Percentiles rank a stretch among this genome's conserved stretches.
These are phyloP conservation scores for Xylariaceae sp. DNA, from an alignment of 2,329 filamentous ascomycete genomes.

Conservation along the genomic window DNA sequence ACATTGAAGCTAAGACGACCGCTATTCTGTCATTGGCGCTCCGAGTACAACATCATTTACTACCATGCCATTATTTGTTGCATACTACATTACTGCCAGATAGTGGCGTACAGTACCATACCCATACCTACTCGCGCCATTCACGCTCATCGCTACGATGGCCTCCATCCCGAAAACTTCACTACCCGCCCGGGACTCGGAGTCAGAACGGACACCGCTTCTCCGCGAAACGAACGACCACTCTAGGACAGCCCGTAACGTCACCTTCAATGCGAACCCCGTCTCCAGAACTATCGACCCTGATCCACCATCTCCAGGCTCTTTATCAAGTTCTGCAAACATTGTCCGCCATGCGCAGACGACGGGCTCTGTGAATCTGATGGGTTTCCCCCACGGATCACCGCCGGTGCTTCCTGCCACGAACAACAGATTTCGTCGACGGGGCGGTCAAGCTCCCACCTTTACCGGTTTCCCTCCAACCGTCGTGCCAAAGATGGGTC, in stretches of 20 bases:
- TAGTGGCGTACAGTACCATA: neutral
- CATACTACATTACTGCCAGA: constrained; percentile 2
- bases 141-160: constrained; percentile 17
- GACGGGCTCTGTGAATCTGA: constrained; percentile 29
- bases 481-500: constrained; percentile 68
- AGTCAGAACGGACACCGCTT: constrained; percentile 31
- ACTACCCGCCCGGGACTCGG: constrained; percentile 18
- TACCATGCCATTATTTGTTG: neutral
- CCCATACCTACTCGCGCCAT: neutral
- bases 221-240: constrained; percentile 32
- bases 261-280: constrained; percentile 71
- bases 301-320: constrained; percentile 34
- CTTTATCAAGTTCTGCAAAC: constrained; percentile 26
- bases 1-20: neutral
- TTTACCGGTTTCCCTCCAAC: constrained; percentile 38
- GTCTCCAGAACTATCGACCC: constrained; percentile 57
- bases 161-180: constrained; percentile 24
- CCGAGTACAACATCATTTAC: constrained; percentile 1
- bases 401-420: constrained; percentile 68
- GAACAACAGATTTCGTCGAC: constrained; percentile 79
- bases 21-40: neutral
- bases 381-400: constrained; percentile 29
- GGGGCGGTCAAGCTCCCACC: constrained; percentile 73
- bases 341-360: constrained; percentile 32
- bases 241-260: constrained; percentile 52